Evolutionary conservation across 2,329 filamentous ascomycete species (phyloP).

Genomic region (Emmonsiellopsis sp.): DNA sequence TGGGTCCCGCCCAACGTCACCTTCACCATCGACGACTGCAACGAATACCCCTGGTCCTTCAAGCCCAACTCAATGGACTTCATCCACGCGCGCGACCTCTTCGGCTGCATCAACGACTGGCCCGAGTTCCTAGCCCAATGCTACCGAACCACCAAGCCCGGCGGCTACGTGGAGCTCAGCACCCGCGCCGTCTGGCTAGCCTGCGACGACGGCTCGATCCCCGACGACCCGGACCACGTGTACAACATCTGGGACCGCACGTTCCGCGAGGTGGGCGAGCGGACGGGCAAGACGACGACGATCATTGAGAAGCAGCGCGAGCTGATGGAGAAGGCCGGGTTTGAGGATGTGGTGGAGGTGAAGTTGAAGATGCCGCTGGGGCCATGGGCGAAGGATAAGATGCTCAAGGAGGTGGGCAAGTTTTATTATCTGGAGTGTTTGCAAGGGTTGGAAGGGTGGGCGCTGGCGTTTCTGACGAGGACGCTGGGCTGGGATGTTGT

Average conservation of each 20-base stretch:
- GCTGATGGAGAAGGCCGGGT: constrained; percentile 46
- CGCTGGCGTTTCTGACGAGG: constrained; percentile 29
- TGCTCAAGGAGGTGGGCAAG: constrained; percentile 37
- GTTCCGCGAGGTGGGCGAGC: constrained; percentile 23
- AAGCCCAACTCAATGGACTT: constrained; percentile 44
- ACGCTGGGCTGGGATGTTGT: constrained; percentile 33
- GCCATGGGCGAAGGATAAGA: constrained; percentile 41
- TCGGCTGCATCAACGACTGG: constrained; percentile 50
- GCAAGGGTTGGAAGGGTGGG: constrained; percentile 32
- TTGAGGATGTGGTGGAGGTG: constrained; percentile 45
- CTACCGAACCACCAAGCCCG: constrained; percentile 45
- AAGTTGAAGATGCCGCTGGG: constrained; percentile 45
- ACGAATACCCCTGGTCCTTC: constrained; percentile 51
- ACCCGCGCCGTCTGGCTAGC: constrained; percentile 37
- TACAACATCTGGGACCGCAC: constrained; percentile 17
- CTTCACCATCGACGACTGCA: constrained; percentile 62
- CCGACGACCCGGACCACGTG: constrained; percentile 13
- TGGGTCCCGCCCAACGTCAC: constrained; percentile 62
- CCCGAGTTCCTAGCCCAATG: constrained; percentile 44
- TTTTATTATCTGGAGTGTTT: constrained; percentile 40
- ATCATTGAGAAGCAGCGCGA: constrained; percentile 24
- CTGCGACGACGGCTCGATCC: constrained; percentile 46
- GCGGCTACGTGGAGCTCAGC: constrained; percentile 40
- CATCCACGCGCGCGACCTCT: constrained; percentile 50
- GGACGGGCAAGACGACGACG: constrained; percentile 1